Conservation (phyloP, 176 grass and related monocot genomes). For the Ampelocalamus luodianensis region DNA sequence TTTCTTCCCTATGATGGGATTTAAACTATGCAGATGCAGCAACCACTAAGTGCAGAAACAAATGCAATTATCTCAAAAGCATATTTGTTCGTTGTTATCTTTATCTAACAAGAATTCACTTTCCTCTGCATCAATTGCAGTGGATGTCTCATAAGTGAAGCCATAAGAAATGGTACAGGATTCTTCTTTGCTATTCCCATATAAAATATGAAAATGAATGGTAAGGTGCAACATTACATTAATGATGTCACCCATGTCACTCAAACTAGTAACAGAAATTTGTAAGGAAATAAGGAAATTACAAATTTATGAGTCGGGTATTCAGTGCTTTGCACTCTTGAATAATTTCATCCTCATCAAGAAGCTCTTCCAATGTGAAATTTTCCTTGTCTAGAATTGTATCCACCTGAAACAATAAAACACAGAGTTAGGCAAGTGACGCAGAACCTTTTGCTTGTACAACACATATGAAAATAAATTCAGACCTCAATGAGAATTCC, state of each 20-base stretch:
- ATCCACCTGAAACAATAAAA: constrained; percentile 77
- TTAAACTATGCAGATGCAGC: constrained; percentile 22
- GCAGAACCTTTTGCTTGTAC: not conserved
- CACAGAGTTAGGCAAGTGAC: constrained; percentile 31
- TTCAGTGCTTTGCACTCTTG: constrained; percentile 99
- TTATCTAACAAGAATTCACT: constrained; percentile 29
- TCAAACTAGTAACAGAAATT: constrained; percentile 19
- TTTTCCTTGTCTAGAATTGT: constrained; percentile 98
- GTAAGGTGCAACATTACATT: constrained; percentile 4
- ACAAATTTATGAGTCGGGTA: constrained; percentile 93
- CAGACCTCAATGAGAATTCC: not conserved
- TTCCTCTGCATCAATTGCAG: not conserved
- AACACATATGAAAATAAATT: constrained; percentile 2
- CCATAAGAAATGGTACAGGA: not conserved
- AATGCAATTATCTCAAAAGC: not conserved
- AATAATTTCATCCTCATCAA: constrained; percentile 99
- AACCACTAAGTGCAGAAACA: constrained; percentile 26
- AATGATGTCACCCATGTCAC: constrained; percentile 10
- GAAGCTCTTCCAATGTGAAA: constrained; percentile 97
- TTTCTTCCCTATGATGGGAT: constrained; percentile 16
- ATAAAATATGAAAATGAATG: constrained; percentile 3
- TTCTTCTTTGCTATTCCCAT: constrained; percentile 6
- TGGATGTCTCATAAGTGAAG: constrained; percentile 20
- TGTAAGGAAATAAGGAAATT: constrained; percentile 52
- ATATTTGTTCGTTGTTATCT: not conserved